These are phyloP conservation scores for Puccinia sorghi DNA, from an alignment of 1,284 basidiomycete genomes.

Conservation along the genomic window DNA sequence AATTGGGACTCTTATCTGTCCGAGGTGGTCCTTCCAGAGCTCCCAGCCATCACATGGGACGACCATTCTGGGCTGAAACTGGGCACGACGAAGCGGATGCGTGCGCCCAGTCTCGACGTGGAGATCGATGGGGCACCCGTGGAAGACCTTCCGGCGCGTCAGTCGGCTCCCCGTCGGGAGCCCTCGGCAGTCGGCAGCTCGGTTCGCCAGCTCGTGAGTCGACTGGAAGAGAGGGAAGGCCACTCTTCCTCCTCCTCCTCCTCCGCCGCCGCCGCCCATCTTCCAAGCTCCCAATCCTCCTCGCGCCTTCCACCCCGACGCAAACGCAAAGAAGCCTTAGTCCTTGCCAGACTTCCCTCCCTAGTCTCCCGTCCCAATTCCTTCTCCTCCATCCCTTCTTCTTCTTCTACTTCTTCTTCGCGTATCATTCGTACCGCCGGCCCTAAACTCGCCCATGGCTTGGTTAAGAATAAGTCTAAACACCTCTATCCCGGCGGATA, in stretches of 20 bases:
- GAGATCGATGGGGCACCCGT: background rate
- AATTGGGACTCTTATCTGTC: too few species aligned
- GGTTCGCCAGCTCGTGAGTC: conserved; percentile 1
- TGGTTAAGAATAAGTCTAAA: conserved; percentile 14
- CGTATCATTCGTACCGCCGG: background rate
- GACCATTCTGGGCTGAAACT: conserved; percentile 7
- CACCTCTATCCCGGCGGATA: conserved; percentile 27
- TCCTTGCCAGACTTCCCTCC: too few species aligned
- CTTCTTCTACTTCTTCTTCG: too few species aligned
- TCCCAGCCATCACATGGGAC: conserved; percentile 9
- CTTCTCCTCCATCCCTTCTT: too few species aligned
- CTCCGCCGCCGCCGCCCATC: too few species aligned
- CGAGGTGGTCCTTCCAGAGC: background rate
- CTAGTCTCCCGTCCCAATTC: too few species aligned
- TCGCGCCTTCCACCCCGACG: too few species aligned
- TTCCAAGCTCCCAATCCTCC: too few species aligned
- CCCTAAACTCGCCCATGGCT: background rate
- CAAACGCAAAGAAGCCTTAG: too few species aligned
- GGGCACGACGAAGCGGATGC: conserved; percentile 1
- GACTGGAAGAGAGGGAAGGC: too few species aligned
- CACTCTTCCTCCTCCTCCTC: too few species aligned
- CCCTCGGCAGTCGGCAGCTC: background rate
- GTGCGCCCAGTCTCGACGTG: conserved; percentile 5
- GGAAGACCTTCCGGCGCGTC: background rate
- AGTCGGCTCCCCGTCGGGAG: background rate